Conservation (phyloP, 2,329 filamentous ascomycete genomes). For the Taxawa tesnikishii region DNA sequence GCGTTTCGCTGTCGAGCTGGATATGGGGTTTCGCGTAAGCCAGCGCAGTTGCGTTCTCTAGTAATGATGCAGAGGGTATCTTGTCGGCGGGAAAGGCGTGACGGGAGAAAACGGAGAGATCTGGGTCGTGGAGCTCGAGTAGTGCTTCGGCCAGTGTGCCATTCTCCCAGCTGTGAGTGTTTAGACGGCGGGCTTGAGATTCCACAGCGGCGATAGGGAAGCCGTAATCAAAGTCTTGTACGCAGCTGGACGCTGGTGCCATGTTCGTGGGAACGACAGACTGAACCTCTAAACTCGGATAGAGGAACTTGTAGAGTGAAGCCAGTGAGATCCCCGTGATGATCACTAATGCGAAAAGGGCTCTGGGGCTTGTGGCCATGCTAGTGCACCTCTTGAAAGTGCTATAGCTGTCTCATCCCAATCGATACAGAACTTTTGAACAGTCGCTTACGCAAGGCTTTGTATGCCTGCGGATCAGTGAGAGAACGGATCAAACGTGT, state of each 20-base stretch:
- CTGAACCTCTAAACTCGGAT: neutral
- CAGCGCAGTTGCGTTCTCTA: constrained; percentile 18
- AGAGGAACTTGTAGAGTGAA: neutral
- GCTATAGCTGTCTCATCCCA: too few relatives aligned
- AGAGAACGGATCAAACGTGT: too few relatives aligned
- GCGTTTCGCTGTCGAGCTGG: constrained; percentile 13
- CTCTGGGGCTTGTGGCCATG: neutral
- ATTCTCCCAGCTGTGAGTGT: constrained; percentile 30
- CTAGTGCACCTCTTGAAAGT: too few relatives aligned
- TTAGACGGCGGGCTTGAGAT: constrained; percentile 17
- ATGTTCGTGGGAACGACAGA: neutral
- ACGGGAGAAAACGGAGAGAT: constrained; percentile 23
- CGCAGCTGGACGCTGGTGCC: neutral
- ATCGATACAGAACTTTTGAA: too few relatives aligned
- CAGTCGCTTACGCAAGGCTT: too few relatives aligned
- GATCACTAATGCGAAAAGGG: neutral
- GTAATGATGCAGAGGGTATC: constrained; percentile 11
- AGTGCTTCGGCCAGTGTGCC: constrained; percentile 28
- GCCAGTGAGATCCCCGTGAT: neutral
- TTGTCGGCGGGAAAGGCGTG: constrained; percentile 22
- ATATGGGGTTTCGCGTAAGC: constrained; percentile 24
- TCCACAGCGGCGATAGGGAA: constrained; percentile 15
- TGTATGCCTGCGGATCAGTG: too few relatives aligned
- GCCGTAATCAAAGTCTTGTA: constrained; percentile 13
- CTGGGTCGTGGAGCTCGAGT: constrained; percentile 24